Percentiles rank a stretch among this genome's conserved stretches.
phyloP scores from a whole-genome alignment of 148 eudicot species.

The Rhododendron williamsianum region DNA sequence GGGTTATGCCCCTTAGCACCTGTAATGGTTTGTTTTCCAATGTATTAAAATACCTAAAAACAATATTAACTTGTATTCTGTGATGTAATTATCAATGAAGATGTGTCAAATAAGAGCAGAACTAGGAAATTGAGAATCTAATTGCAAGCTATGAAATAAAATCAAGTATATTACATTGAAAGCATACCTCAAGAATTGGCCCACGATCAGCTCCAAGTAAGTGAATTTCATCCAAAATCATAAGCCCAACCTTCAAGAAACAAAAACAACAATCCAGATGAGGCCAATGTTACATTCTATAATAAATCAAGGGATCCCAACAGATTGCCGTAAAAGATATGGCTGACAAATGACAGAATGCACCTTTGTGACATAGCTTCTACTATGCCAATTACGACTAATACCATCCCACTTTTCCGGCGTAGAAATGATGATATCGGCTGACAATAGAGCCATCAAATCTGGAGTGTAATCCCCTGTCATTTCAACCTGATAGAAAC shows the following conservation, averaged over 20 bases:
- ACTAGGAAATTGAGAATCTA: not conserved
- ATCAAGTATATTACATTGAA: not conserved
- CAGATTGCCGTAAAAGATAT: not conserved
- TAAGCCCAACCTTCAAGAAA: slow-evolving; percentile 73
- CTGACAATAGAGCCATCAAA: slow-evolving; percentile 80
- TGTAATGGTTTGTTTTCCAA: not conserved
- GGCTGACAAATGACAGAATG: not conserved
- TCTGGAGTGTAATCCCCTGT: slow-evolving; percentile 98
- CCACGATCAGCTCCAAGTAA: slow-evolving; percentile 98
- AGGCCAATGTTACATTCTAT: not conserved
- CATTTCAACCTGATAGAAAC: slow-evolving; percentile 82
- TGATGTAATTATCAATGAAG: not conserved
- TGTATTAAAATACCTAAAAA: too few species aligned
- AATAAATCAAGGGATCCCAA: slow-evolving; percentile 5
- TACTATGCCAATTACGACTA: slow-evolving; percentile 95
- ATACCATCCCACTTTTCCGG: slow-evolving; percentile 99
- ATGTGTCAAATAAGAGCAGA: not conserved
- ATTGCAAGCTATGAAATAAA: not conserved
- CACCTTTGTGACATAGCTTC: slow-evolving; percentile 94
- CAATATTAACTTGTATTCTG: not conserved
- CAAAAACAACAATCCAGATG: not conserved
- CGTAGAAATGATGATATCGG: slow-evolving; percentile 94
- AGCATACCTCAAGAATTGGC: slow-evolving; percentile 89
- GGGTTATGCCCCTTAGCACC: not conserved
- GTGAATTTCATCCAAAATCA: slow-evolving; percentile 98